Evolutionary conservation across 495 filamentous ascomycete genomes (phyloP).

Genomic region (Aeminium ludgeri): DNA sequence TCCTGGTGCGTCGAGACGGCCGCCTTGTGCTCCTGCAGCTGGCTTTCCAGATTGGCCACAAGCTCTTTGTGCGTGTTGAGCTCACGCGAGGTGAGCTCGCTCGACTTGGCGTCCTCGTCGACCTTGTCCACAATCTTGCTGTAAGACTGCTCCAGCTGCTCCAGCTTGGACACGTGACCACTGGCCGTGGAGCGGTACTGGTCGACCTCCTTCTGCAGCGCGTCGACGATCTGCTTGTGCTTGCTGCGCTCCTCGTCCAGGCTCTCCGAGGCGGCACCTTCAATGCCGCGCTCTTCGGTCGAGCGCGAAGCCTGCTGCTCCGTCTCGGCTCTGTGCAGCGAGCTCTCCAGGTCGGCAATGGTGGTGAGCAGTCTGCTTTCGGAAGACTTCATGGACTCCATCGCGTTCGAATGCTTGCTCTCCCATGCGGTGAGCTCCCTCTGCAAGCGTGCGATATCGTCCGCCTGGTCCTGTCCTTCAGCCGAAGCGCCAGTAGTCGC

Average conservation of each 20-base stretch:
- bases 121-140: constrained; percentile 29
- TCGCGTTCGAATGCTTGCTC: constrained; percentile 48
- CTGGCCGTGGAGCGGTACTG: constrained; percentile 48
- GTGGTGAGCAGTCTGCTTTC: constrained; percentile 57
- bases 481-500: constrained; percentile 9
- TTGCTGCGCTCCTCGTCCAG: constrained; percentile 36
- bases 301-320: background rate
- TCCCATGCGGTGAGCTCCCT: constrained; percentile 60
- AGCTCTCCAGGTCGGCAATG: constrained; percentile 50
- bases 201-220: constrained; percentile 57
- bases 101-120: constrained; percentile 32
- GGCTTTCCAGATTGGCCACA: constrained; percentile 28
- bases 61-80: constrained; percentile 28
- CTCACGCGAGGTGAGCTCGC: constrained; percentile 26
- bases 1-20: constrained; percentile 36
- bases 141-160: constrained; percentile 31
- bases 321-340: constrained; percentile 40
- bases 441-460: constrained; percentile 57
- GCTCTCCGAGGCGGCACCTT: constrained; percentile 23
- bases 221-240: constrained; percentile 49
- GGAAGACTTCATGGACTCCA: constrained; percentile 54
- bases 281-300: constrained; percentile 20
- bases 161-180: constrained; percentile 26
- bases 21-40: constrained; percentile 36
- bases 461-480: constrained; percentile 32